phyloP scores from a whole-genome alignment of 129 eudicot genomes.

The Flaveria sonorensis region DNA sequence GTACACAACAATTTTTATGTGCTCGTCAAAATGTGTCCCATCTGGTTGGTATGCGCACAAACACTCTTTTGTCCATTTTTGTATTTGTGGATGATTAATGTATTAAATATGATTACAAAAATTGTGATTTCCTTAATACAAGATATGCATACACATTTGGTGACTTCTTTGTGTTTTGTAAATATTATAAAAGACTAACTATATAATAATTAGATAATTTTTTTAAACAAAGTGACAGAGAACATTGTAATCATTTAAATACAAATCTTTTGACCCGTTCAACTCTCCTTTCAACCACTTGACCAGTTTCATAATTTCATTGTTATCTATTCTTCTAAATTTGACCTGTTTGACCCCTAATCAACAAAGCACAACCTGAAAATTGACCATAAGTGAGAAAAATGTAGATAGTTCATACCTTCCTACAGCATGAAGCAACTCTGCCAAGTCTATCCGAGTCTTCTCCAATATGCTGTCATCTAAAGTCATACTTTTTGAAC shows the following conservation, averaged over 20 bases:
- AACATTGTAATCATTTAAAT: neutral
- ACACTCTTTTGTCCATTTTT: neutral
- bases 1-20: neutral
- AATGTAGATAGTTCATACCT: conserved; percentile 47
- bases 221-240: neutral
- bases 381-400: neutral
- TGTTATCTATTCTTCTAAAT: neutral
- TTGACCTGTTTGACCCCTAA: neutral
- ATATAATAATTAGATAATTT: conserved; percentile 1
- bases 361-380: neutral
- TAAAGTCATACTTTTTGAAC: conserved; percentile 47
- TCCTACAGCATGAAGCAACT: conserved; percentile 79
- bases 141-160: neutral
- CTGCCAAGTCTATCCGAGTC: conserved; percentile 82
- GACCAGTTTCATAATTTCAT: neutral
- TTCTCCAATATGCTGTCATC: conserved; percentile 68
- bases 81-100: neutral
- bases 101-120: neutral
- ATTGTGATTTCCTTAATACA: neutral
- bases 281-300: too few species aligned
- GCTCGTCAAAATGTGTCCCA: neutral
- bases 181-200: neutral
- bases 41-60: neutral
- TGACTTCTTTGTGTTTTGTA: neutral
- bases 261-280: neutral